phyloP scores from a whole-genome alignment of 768 basidiomycete genomes.

The Tylopilus balloui region DNA sequence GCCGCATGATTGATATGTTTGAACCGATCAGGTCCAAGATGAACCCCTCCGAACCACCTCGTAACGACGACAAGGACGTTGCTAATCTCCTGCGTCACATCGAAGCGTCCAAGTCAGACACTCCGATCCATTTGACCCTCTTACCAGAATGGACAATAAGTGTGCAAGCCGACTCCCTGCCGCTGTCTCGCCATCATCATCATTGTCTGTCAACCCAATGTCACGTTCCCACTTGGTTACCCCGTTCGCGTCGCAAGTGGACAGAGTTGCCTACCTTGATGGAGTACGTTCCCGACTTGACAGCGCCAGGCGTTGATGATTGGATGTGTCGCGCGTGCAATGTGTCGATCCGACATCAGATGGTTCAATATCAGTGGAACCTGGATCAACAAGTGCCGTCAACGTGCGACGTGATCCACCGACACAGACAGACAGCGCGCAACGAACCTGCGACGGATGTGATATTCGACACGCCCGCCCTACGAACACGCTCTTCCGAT shows the following conservation, averaged over 20 bases:
- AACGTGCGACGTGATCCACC: neutral
- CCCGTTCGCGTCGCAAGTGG: neutral
- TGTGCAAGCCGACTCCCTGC: slow-evolving; percentile 90
- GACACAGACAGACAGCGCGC: neutral
- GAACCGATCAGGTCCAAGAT: slow-evolving; percentile 83
- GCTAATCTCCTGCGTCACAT: slow-evolving; percentile 55
- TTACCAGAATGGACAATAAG: slow-evolving; percentile 80
- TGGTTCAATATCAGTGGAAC: slow-evolving; percentile 64
- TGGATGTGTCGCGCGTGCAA: slow-evolving; percentile 73
- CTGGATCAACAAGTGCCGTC: slow-evolving; percentile 32
- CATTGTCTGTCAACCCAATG: slow-evolving; percentile 59
- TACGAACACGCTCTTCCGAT: slow-evolving; percentile 82
- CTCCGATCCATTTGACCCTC: slow-evolving; percentile 15
- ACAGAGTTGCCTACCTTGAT: slow-evolving; percentile 55
- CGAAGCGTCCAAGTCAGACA: neutral
- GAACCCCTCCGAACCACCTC: slow-evolving; percentile 89
- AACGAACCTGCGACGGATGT: slow-evolving; percentile 65
- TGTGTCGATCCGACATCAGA: slow-evolving; percentile 66
- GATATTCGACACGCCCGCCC: slow-evolving; percentile 80
- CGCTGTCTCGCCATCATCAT: slow-evolving; percentile 92
- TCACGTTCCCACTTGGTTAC: slow-evolving; percentile 1
- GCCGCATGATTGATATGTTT: slow-evolving; percentile 96
- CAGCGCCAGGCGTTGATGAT: slow-evolving; percentile 83
- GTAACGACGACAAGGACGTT: slow-evolving; percentile 90
- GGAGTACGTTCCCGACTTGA: slow-evolving; percentile 57